Evolutionary conservation across 139 green algal genomes (phyloP), one percentile per base, ranked within the genome.

Genomic region (Pseudopediastrum boryanum): DNA sequence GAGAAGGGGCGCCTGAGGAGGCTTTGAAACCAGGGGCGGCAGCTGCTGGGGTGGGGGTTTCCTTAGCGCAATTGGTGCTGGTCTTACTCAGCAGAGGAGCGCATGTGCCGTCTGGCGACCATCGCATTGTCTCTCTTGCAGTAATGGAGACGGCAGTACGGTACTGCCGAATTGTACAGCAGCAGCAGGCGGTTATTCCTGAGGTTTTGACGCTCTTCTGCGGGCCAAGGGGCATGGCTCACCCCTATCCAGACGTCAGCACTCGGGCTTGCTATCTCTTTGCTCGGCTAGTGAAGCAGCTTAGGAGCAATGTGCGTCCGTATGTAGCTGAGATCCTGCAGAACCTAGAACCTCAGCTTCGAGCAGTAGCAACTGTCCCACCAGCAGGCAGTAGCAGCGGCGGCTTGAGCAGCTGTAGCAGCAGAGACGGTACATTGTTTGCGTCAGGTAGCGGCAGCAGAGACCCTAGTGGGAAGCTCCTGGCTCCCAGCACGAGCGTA

Each of bases 191-290:
- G 5, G 65, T 83, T 29, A 71, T 93, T 5, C 85, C 84, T 7
- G 39, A 44, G 19, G 87, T 91, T 7, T 36, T 94, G 62, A 42
- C 69, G 12, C 67, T 81, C 13, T 94, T 94, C 76, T 67, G 92
- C 21, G 91, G 89, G 8, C 46, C 52, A 0, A 50, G 77, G 38
- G 91, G 91, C n/a, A 85, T 95, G 73, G 85, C 85, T 6, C 88
- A 94, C 70, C 71, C 84, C 13, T 78, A 79, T 19, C 76, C 83
- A 58, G 82, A 89, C 31, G 85, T 92, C 16, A 80, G 83, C 35
- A 87, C 83, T 4, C 88, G 92, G 2, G 89, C 90, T 8, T 88
- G 81, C 83, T 98, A 97, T 85, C 88, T 98, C 0, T 93, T 98
- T 71, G 86, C 81, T 35, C 91, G 94, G 7, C 71, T 97, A 46